Evolutionary conservation across 176 grass and related monocot genomes (phyloP), one percentile per base, ranked within the genome.

Genomic region (Oropetium thomaeum): DNA sequence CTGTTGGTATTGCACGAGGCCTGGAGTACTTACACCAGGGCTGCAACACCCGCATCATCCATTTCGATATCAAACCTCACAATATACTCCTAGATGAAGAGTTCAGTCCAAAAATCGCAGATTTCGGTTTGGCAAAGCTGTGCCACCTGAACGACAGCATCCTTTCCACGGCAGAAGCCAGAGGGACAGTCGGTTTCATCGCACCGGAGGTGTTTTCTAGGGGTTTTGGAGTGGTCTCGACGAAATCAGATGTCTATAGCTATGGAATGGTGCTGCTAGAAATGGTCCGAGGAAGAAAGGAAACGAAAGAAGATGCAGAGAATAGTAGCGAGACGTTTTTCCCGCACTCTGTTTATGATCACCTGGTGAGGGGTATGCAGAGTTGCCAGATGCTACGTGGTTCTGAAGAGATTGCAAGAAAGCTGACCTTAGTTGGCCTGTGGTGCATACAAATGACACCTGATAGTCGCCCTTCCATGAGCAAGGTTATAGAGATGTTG

Each of bases 41-140:
- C 10, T 91, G 85, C 58, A 91, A 49, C 33, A 71, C 84, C 6
- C 58, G 74, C 34, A 93, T 90, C 31, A 83, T 93, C 33, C 87
- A 93, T 79, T 93, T 93, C 8, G 84, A 90, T 5, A 87, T 90
- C 59, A 93, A 93, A 42, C 87, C 90, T 79, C 67, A 87, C 28
- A 87, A 93, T 38, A 85, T 90, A 15, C 74, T 90, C 22, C 20
- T 90, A 15, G 81, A 93, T 22, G 39, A 79, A 2, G 74, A 82
- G 1, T 87, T 90, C 5, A 74, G n/a, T 37, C 77, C 91, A 0
- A 93, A 93, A 28, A 90, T 93, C 47, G 63, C 73, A 15, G 91
- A 90, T 47, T 93, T 93, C n/a, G 87, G 81, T 8, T 27, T 93
- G 16, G 91, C 87, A 19, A 93, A 90, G 71, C 67, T 93, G 16